Conservation (phyloP, 2,329 filamentous ascomycete species). For the Sclerotinia glacialis region DNA sequence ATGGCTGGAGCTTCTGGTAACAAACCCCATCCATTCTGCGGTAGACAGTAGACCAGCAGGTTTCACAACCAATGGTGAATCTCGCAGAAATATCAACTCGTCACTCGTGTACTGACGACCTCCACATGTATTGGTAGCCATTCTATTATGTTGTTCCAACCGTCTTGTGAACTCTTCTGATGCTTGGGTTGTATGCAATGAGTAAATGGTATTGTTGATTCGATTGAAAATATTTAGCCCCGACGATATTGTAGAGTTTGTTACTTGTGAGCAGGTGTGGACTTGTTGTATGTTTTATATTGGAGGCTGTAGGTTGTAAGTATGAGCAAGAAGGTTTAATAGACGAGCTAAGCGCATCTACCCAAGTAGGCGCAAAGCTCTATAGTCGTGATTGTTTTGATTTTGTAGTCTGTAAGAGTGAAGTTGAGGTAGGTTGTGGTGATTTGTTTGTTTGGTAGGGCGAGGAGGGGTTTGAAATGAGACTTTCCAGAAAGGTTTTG, state of each 20-base stretch:
- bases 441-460: not conserved
- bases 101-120: conserved; percentile 64
- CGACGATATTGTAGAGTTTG: not conserved
- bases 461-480: not conserved
- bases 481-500: not conserved
- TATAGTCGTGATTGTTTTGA: not conserved
- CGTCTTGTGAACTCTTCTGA: not conserved
- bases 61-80: conserved; percentile 75
- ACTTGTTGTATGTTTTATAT: not conserved
- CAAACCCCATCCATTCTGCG: conserved; percentile 95
- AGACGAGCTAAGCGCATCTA: conserved; percentile 15
- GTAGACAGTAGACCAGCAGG: conserved; percentile 75
- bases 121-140: conserved; percentile 35
- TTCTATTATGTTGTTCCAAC: conserved; percentile 19
- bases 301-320: not conserved
- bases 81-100: conserved; percentile 69
- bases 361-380: conserved; percentile 18
- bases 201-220: not conserved
- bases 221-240: not conserved
- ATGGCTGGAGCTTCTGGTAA: conserved; percentile 9
- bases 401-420: not conserved
- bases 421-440: not conserved
- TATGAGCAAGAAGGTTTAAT: not conserved
- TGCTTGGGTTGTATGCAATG: not conserved
- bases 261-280: not conserved